Percentiles rank a stretch among this genome's conserved stretches.
These are phyloP conservation scores for Aspergillus luchuensis DNA, from an alignment of 2,329 filamentous ascomycete genomes.

Conservation along the genomic window DNA sequence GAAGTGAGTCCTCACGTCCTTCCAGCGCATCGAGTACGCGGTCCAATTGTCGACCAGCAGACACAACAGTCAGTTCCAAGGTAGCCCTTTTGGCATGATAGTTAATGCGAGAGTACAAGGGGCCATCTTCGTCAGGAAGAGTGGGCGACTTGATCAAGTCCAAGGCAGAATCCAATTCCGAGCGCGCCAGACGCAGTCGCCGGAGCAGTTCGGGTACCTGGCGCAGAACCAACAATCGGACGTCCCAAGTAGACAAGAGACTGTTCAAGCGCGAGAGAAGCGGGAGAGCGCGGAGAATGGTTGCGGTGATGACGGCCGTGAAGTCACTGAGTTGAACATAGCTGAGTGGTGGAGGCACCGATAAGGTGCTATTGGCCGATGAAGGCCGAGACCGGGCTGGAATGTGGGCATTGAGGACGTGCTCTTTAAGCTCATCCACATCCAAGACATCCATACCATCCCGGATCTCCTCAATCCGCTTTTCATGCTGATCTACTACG, in stretches of 20 bases:
- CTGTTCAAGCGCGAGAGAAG: conserved; percentile 72
- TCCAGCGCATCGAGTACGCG: conserved; percentile 85
- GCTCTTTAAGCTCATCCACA: conserved; percentile 78
- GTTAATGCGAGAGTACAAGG: conserved; percentile 35
- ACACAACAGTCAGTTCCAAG: conserved; percentile 69
- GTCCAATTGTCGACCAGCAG: conserved; percentile 74
- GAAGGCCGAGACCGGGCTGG: conserved; percentile 60
- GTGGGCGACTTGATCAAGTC: conserved; percentile 28
- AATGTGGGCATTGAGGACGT: conserved; percentile 80
- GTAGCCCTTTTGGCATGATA: conserved; percentile 53
- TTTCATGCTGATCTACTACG: conserved; percentile 69
- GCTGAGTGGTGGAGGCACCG: conserved; percentile 44
- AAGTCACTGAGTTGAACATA: conserved; percentile 83
- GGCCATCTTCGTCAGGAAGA: conserved; percentile 29
- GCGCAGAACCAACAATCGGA: conserved; percentile 72
- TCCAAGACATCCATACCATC: conserved; percentile 47
- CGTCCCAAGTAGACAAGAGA: conserved; percentile 75
- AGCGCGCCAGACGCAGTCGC: conserved; percentile 56
- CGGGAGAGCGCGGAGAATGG: conserved; percentile 84
- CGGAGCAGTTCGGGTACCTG: conserved; percentile 70
- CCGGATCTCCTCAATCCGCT: conserved; percentile 71
- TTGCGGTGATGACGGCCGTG: conserved; percentile 85
- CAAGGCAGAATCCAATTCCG: conserved; percentile 38
- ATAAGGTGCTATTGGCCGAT: conserved; percentile 48
- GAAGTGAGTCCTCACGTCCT: conserved; percentile 78